Conservation (phyloP, 495 filamentous ascomycete species). For the Aspergillus bertholletiae region DNA sequence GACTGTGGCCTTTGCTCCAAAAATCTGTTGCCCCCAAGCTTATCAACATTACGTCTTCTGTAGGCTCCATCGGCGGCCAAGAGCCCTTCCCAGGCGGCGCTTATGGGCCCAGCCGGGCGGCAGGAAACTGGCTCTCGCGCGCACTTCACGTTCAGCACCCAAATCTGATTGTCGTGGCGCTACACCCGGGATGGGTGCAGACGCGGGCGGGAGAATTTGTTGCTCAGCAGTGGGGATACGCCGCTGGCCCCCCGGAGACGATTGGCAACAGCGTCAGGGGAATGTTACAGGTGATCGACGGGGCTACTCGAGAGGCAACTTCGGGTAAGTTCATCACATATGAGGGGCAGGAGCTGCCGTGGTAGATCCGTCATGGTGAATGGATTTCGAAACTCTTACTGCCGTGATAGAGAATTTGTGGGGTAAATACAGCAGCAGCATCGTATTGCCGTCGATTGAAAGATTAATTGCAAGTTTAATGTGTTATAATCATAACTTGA, state of each 20-base stretch:
- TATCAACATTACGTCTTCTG: slow-evolving; percentile 20
- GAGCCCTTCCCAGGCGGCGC: slow-evolving; percentile 27
- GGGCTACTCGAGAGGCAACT: slow-evolving; percentile 31
- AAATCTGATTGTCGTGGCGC: slow-evolving; percentile 27
- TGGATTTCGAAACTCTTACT: no score
- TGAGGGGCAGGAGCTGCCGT: slow-evolving; percentile 13
- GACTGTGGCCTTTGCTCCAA: slow-evolving; percentile 31
- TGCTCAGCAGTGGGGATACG: slow-evolving; percentile 18
- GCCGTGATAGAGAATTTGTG: no score
- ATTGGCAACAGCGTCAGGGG: slow-evolving; percentile 24
- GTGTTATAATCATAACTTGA: no score
- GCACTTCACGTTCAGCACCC: slow-evolving; percentile 30
- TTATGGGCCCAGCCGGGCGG: slow-evolving; percentile 37
- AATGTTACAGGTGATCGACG: slow-evolving; percentile 31
- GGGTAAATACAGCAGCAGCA: no score
- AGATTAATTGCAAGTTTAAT: no score
- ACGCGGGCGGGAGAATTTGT: slow-evolving; percentile 42
- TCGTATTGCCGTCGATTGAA: no score
- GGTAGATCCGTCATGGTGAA: no score
- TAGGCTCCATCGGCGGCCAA: slow-evolving; percentile 21
- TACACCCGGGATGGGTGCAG: slow-evolving; percentile 31
- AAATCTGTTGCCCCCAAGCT: slow-evolving; percentile 29
- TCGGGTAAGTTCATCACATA: slow-evolving; percentile 31
- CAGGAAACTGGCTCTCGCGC: slow-evolving; percentile 31
- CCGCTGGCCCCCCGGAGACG: slow-evolving; percentile 24